Conservation (phyloP, 768 basidiomycete species). For the Amyloporia xantha region DNA sequence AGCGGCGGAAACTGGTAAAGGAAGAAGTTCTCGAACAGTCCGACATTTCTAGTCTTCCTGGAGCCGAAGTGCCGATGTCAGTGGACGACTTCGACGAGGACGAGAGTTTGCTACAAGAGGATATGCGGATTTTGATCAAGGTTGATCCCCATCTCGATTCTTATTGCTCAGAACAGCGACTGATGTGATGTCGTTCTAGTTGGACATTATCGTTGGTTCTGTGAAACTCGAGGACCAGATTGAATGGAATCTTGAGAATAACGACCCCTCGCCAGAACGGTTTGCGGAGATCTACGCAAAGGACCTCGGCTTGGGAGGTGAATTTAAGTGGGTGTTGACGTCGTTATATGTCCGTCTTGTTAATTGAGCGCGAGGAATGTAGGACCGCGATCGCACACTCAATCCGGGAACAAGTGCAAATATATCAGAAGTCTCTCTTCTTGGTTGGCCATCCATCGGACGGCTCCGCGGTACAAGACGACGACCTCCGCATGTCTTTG, state of each 20-base stretch:
- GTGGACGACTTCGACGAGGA: slow-evolving; percentile 62
- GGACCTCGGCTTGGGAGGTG: slow-evolving; percentile 85
- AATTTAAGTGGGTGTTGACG: slow-evolving; percentile 68
- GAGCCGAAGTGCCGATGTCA: slow-evolving; percentile 31
- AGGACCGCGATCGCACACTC: slow-evolving; percentile 94
- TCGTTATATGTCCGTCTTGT: background rate
- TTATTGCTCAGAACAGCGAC: background rate
- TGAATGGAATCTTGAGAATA: slow-evolving; percentile 92
- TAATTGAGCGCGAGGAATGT: slow-evolving; percentile 5
- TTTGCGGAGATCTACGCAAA: slow-evolving; percentile 84
- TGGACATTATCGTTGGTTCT: slow-evolving; percentile 91
- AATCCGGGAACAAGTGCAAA: slow-evolving; percentile 91
- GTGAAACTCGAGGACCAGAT: slow-evolving; percentile 95
- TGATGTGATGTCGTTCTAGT: slow-evolving; percentile 35
- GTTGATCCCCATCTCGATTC: slow-evolving; percentile 36
- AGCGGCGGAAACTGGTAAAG: slow-evolving; percentile 36
- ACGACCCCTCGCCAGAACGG: slow-evolving; percentile 77
- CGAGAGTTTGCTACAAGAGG: slow-evolving; percentile 65
- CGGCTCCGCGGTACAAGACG: slow-evolving; percentile 73
- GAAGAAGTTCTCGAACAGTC: slow-evolving; percentile 15
- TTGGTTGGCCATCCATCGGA: slow-evolving; percentile 84
- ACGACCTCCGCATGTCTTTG: slow-evolving; percentile 87
- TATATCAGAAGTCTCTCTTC: slow-evolving; percentile 88
- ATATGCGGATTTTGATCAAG: slow-evolving; percentile 89
- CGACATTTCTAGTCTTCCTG: slow-evolving; percentile 1